Base-by-base conservation (phyloP, 495 filamentous ascomycete genomes). In the Cercophora sp. region DNA sequence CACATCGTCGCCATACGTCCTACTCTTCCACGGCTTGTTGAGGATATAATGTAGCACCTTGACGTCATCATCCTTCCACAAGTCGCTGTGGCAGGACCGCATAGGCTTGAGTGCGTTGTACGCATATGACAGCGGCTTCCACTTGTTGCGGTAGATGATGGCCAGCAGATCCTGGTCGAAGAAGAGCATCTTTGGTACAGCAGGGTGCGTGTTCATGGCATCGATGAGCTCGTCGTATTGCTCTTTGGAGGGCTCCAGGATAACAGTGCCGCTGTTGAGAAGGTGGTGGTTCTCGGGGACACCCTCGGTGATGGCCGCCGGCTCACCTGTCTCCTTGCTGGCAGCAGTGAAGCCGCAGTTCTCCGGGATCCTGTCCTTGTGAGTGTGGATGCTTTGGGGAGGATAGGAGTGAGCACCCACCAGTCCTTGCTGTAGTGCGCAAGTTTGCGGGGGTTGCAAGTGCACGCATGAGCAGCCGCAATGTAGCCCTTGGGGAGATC, bases 101-200 rank as follows among this genome's bases (percentile, higher is more conserved):
- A 71, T 71, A 0, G 68, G 65, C 48, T 71, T 71, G 18, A 71
- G 57, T 19, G 68, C 68, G 48, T 71, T 71, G 52, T 70, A 71
- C 16, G 49, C 16, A 50, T 71, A 71, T 8, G 68, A 58, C 48
- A 71, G 51, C 22, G 68, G 65, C 60, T 65, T 71, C 68, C 68
- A 71, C 39, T 55, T 61, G 51, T 49, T 52, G 31, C 65, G 59
- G 54, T 71, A 71, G 15, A 70, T 59, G 52, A 71, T 68, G 16
- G 63, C 66, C 8, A 71, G 60, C 10, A 71, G 52, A 51, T 71
- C 68, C 58, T 71, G 68, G 54, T 71, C 68, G 49, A 65, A 70
- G 63, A 71, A 71, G 51, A 70, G 34, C 68, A 71, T 71, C 24
- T 57, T 61, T 27, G 68, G 67, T 16, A 71, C 68, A 46, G 67